Evolutionary conservation across 176 grass and related monocot species (phyloP), one percentile per base, ranked within the genome.

Genomic region (Lolium multiflorum): DNA sequence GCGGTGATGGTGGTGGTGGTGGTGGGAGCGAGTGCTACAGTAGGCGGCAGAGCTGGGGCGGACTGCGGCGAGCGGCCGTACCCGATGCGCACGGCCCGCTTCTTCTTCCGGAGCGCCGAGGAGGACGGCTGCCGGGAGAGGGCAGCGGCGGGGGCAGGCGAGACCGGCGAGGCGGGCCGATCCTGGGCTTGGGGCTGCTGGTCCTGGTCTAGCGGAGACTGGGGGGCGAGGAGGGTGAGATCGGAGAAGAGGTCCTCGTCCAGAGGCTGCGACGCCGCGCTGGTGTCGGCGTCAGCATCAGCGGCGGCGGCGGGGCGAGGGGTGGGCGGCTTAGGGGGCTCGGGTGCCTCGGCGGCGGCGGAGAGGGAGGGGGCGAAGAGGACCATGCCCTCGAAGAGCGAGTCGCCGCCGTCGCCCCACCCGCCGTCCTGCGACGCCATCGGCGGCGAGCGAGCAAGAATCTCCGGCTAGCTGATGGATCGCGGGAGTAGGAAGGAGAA

Each of bases 241-340:
- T 98, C 97, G 15, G 97, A 98, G 92, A 98, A 98, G 48, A 98
- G 93, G 58, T 98, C 94, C 82, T 96, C 97, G 59, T 94, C 96
- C 58, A 98, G 83, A 31, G 91, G 89, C 69, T 82, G 82, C 18
- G 90, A 55, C 5, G 52, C 79, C 35, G 61, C 25, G 20, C 35
- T 49, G 12, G 86, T 74, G 3, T 86, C 47, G 3, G 71, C 7
- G 9, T 14, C 79, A 20, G 37, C 25, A 56, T 13, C 25, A 8
- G 14, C 38, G 25, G 61, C 65, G 9, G 54, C 18, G 18, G 74
- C 86, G 28, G 46, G 79, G 71, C 59, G 41, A 20, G 68, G 66
- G 50, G 84, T 65, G 71, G 89, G 64, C 24, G 77, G 41, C 24
- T 78, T 81, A 37, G 90, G n/a, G 22, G 43, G 4, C 1, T 13